Evolutionary conservation across 768 basidiomycete species (phyloP), one percentile per base, ranked within the genome.

Genomic region (Myochromella boudieri): DNA sequence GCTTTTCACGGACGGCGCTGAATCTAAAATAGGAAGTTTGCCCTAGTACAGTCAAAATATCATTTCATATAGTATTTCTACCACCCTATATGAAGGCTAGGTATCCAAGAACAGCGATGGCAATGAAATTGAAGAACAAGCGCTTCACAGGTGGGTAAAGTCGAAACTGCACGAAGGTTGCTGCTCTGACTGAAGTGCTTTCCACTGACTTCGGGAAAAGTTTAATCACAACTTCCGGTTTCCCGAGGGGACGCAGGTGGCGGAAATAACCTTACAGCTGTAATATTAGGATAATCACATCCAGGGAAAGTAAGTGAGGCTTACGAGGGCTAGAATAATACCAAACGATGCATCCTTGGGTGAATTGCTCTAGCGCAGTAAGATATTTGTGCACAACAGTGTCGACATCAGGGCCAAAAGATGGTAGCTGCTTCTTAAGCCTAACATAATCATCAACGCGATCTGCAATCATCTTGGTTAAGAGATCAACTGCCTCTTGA

Each of bases 401-500:
- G 37, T 48, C 56, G n/a, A 57, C 49, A 24, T 49, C 39, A 17
- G 46, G 47, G 31, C 59, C 61, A 38, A 63, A 63, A 9, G 60
- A 58, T 7, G 60, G 61, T 1, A 64, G 46, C 2, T 21, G 20
- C 3, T 42, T 11, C 41, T 64, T 60, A 28, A 62, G 41, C 1
- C 44, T 28, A n/a, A 59, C 34, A 28, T 64, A 64, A 8, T 62
- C 49, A 2, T 31, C 18, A 9, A 64, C 57, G 10, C 56, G 54
- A 1, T 42, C 41, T 3, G 48, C 47, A 2, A 62, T 20, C 63
- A 64, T 62, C 10, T 53, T 38, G 3, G 52, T 53, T 2, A 62
- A 22, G 12, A 57, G 39, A 42, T 64, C 43, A 10, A 64, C 41
- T 14, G 61, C 63, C 3, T 48, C 55, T 34, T 62, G 63, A 7